Base-by-base conservation (phyloP, 768 basidiomycete species). In the Leucocoprinus leucothites region DNA sequence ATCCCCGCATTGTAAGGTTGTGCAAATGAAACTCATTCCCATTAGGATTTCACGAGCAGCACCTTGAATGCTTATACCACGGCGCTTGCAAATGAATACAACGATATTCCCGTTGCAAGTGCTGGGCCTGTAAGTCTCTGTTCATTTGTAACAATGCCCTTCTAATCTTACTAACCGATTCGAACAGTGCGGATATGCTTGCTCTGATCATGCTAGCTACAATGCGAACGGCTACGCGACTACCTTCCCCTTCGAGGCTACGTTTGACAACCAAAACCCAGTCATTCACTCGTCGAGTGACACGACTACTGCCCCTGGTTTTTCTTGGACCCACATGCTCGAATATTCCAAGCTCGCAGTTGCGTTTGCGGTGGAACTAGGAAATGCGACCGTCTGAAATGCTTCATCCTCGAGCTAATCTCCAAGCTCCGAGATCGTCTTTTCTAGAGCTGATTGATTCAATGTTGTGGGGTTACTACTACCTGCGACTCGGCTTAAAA, bases 311-410 rank as follows among this genome's bases (percentile, higher is more conserved):
- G 61, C 69, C 40, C 61, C 61, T 3, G 74, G 72, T 35, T 74
- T 76, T 61, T 72, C 70, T 41, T 77, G 71, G 63, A 65, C 62
- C 4, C 77, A 79, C 63, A 68, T 75, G 62, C 58, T 80, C 56
- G 80, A 85, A 68, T 85, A 83, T 66, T 76, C 81, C 19, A 84
- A 84, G 69, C 62, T 85, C 46, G 79, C 76, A n/a, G 71, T 79
- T 40, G 81, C 78, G 1, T 82, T 77, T 61, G 81, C 79, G 1
- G 72, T 81, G 57, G 82, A 84, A 62, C 71, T 84, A 14, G 72
- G 35, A 22, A 46, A 46, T 16, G 44, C 44, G 18, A 24, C 44
- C 22, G 44, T 46, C 13, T 46, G 24, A 46, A 26, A 22, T 5
- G 11, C n/a, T n/a, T n/a, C n/a, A n/a, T n/a, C n/a, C n/a, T n/a